Evolutionary conservation across 176 grass and related monocot genomes (phyloP).

Genomic region (Zoysia pacifica): DNA sequence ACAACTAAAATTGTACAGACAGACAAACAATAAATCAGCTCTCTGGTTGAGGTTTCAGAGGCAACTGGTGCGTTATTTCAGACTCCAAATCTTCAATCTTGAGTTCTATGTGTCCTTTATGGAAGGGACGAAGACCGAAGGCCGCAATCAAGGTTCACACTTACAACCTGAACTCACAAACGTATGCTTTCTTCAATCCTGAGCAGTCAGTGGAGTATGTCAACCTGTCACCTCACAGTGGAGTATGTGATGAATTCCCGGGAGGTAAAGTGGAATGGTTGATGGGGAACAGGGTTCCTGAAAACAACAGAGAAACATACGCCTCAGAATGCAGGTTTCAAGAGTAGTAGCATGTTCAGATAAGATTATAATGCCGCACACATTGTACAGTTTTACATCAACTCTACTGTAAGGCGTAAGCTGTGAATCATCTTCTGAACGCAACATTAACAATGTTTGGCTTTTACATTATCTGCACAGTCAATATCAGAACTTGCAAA

Average conservation of each 20-base stretch:
- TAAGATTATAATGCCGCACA: neutral
- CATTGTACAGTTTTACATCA: neutral
- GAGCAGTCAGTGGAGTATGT: neutral
- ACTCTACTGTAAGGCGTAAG: neutral
- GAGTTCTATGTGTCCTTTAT: constrained; percentile 6
- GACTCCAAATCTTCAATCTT: neutral
- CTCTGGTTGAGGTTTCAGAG: neutral
- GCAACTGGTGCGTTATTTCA: neutral
- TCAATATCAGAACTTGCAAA: neutral
- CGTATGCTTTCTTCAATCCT: neutral
- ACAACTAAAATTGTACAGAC: neutral
- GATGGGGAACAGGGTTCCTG: constrained; percentile 52
- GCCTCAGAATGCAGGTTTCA: neutral
- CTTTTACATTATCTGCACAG: neutral
- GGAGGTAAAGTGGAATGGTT: constrained; percentile 93
- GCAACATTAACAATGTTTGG: neutral
- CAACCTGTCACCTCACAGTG: constrained; percentile 50
- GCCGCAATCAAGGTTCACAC: neutral
- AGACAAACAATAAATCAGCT: neutral
- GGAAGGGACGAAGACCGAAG: neutral
- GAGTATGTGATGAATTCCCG: constrained; percentile 85
- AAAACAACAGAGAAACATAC: constrained; percentile 27
- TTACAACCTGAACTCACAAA: neutral
- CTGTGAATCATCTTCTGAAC: neutral
- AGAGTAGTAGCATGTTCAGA: neutral